Evolutionary conservation across 768 basidiomycete genomes (phyloP), one percentile per base, ranked within the genome.

Genomic region (Daedalea quercina): DNA sequence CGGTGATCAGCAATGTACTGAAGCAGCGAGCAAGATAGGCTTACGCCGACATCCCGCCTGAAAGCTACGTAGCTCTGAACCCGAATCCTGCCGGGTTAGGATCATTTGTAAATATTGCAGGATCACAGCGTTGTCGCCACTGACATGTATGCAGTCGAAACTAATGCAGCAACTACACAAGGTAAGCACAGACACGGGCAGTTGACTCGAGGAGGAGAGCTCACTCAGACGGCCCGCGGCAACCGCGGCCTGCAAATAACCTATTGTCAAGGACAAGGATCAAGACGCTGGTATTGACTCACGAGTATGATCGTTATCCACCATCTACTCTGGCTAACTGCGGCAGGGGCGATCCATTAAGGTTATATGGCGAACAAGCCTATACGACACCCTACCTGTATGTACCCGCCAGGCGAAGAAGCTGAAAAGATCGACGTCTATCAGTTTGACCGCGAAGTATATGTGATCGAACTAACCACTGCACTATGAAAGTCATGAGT

Each of bases 401-500:
- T 63, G 60, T 31, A 60, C 49, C 9, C 60, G 52, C 42, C 56
- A 57, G 3, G 60, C 60, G 51, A 65, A 67, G 51, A 67, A 67
- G 47, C 65, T 67, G n/a, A n/a, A n/a, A n/a, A n/a, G n/a, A n/a
- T n/a, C n/a, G n/a, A n/a, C n/a, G 20, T 9, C 1, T 4, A 13
- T 2, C 3, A 24, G 44, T 15, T 56, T 31, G 28, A 6, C 22
- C 54, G 26, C 24, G 20, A 52, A 25, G 20, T 9, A 35, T 20
- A 25, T 7, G n/a, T 19, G 15, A 24, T n/a, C 24, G 44, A 11
- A 42, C 56, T 31, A 26, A 66, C 65, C 63, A 63, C 47, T 66
- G 65, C 0, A 62, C 57, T 15, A 60, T 55, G 50, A 66, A 58
- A 9, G 62, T 66, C 11, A 66, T 52, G 45, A 62, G 52, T 22